A percentile compares a stretch with the other conserved stretches of the same genome.
Evolutionary conservation across 441 rosid genomes (phyloP).

Genomic region (Dalechampia spathulata): DNA sequence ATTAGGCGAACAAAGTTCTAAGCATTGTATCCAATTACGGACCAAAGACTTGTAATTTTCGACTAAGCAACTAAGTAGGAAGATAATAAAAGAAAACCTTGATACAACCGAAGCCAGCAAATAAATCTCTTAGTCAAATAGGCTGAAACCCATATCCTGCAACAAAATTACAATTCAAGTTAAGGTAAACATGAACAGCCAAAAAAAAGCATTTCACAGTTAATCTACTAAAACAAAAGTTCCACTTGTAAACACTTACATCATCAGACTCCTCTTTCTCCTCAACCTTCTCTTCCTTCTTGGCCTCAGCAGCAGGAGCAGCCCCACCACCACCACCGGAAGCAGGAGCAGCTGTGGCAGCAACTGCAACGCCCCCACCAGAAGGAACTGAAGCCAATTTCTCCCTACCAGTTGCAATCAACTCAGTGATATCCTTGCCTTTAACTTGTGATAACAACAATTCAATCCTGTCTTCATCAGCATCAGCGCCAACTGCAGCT

Average conservation of each 20-base stretch:
- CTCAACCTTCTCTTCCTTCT: constrained; percentile 78
- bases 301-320: constrained; percentile 57
- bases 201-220: neutral
- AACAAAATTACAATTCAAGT: constrained; percentile 6
- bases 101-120: too few relatives aligned
- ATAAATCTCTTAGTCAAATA: constrained; percentile 35
- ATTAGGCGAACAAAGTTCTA: too few relatives aligned
- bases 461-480: constrained; percentile 61
- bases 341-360: constrained; percentile 28
- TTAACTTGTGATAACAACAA: constrained; percentile 51
- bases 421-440: constrained; percentile 67
- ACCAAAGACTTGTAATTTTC: too few relatives aligned
- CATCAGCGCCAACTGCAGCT: constrained; percentile 69
- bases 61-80: too few relatives aligned
- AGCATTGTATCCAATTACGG: too few relatives aligned
- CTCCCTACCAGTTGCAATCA: constrained; percentile 73
- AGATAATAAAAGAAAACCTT: too few relatives aligned
- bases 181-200: neutral
- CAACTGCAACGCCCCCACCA: constrained; percentile 65
- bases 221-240: neutral
- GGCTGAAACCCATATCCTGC: constrained; percentile 72
- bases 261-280: constrained; percentile 91
- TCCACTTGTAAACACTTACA: constrained; percentile 27
- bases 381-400: constrained; percentile 84
- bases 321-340: constrained; percentile 23